Conservation (phyloP, 805 yeast species). For the Kockiozyma suomiensis region DNA sequence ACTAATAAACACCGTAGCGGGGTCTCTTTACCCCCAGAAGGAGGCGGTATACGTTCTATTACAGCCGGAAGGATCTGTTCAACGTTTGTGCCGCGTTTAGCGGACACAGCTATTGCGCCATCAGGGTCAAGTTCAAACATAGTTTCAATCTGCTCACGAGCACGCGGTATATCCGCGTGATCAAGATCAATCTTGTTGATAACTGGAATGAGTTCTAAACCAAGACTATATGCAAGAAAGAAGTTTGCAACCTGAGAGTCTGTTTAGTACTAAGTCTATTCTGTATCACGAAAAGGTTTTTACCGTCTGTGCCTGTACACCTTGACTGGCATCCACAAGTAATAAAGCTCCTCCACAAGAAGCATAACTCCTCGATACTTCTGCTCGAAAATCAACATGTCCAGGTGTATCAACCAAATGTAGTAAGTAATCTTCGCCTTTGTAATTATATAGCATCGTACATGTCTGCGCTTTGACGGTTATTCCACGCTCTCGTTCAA, state of each 20-base stretch:
- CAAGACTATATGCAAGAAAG: conserved; percentile 84
- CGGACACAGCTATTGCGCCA: conserved; percentile 82
- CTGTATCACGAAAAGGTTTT: background rate
- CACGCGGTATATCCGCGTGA: conserved; percentile 78
- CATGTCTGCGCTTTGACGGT: conserved; percentile 98
- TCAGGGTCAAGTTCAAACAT: conserved; percentile 78
- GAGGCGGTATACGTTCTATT: conserved; percentile 78
- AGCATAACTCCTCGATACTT: conserved; percentile 91
- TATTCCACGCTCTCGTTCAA: conserved; percentile 93
- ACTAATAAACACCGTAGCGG: conserved; percentile 79
- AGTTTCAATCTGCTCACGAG: conserved; percentile 80
- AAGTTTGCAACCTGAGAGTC: conserved; percentile 69
- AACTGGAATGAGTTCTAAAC: conserved; percentile 79
- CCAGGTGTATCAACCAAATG: conserved; percentile 98
- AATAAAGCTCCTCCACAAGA: conserved; percentile 93
- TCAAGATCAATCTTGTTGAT: conserved; percentile 90
- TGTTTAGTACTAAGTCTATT: background rate
- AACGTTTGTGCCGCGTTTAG: conserved; percentile 86
- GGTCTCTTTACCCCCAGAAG: conserved; percentile 54
- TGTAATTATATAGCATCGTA: conserved; percentile 77
- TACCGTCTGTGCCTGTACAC: conserved; percentile 94
- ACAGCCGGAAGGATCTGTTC: conserved; percentile 78
- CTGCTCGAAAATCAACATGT: conserved; percentile 93
- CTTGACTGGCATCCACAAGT: conserved; percentile 92
- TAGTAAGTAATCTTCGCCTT: conserved; percentile 72